phyloP scores from a whole-genome alignment of 1,284 basidiomycete genomes.

The Uromyces viciae-fabae region DNA sequence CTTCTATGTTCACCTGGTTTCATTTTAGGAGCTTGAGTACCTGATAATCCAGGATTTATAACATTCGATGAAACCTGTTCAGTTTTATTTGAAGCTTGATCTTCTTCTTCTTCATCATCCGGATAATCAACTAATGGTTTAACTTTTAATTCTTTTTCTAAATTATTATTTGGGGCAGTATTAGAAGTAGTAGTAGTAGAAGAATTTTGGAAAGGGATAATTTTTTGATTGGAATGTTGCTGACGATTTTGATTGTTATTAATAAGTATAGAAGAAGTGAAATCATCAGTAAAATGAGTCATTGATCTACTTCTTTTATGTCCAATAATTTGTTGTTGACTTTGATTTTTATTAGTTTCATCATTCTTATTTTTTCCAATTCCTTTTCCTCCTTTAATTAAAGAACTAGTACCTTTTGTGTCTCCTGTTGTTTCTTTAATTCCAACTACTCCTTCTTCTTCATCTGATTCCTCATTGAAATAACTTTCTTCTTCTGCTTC shows the following conservation, averaged over 20 bases:
- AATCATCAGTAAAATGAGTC: background rate
- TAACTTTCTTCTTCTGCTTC: conserved; percentile 44
- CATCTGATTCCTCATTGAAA: conserved; percentile 43
- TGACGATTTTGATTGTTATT: background rate
- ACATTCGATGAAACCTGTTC: no score
- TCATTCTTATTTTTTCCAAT: background rate
- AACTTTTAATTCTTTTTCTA: no score
- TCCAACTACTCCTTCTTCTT: conserved; percentile 24
- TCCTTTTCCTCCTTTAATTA: background rate
- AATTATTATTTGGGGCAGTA: background rate
- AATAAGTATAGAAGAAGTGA: background rate
- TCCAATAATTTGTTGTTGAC: no score
- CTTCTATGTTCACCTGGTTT: conserved; percentile 14
- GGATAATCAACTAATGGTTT: conserved; percentile 31
- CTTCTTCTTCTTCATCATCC: conserved; percentile 24
- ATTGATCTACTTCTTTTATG: background rate
- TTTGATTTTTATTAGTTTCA: no score
- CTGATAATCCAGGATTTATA: background rate
- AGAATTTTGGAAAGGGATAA: no score
- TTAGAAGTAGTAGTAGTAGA: background rate
- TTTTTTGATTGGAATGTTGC: background rate
- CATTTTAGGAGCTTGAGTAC: conserved; percentile 21
- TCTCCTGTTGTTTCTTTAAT: conserved; percentile 17
- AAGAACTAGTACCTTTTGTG: background rate
- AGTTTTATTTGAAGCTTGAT: no score